phyloP scores from a whole-genome alignment of 768 basidiomycete species.

The Amanita inopinata region DNA sequence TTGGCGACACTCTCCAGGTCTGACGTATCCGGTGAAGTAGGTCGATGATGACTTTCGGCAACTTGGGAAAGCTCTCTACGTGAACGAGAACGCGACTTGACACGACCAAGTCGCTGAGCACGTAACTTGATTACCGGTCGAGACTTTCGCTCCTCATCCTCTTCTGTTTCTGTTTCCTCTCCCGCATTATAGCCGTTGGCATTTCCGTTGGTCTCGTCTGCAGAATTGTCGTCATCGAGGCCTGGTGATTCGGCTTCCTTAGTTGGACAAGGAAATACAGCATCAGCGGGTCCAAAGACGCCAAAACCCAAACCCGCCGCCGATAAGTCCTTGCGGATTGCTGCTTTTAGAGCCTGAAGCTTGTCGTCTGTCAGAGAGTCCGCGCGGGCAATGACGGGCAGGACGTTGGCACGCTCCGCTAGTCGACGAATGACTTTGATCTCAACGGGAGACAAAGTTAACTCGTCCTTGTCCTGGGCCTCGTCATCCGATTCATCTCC shows the following conservation, averaged over 20 bases:
- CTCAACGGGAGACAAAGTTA: slow-evolving; percentile 70
- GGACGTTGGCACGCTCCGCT: slow-evolving; percentile 63
- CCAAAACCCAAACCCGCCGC: slow-evolving; percentile 68
- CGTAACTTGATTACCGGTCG: slow-evolving; percentile 75
- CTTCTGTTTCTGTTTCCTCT: slow-evolving; percentile 31
- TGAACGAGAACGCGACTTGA: slow-evolving; percentile 60
- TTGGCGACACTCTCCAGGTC: slow-evolving; percentile 68
- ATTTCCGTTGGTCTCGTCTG: slow-evolving; percentile 20
- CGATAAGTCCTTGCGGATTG: slow-evolving; percentile 55
- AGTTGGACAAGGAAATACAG: too few species aligned
- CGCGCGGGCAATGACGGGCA: slow-evolving; percentile 72
- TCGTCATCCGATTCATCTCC: slow-evolving; percentile 41
- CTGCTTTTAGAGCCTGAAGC: slow-evolving; percentile 51
- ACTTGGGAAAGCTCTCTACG: slow-evolving; percentile 57
- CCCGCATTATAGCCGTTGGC: slow-evolving; percentile 18
- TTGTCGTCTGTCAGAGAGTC: slow-evolving; percentile 81
- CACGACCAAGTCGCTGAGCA: slow-evolving; percentile 34
- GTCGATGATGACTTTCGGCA: slow-evolving; percentile 48
- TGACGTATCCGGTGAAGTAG: slow-evolving; percentile 43
- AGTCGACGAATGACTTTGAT: slow-evolving; percentile 72
- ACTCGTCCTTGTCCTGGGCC: slow-evolving; percentile 35
- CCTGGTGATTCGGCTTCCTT: too few species aligned
- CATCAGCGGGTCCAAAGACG: slow-evolving; percentile 36
- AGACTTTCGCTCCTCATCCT: slow-evolving; percentile 44
- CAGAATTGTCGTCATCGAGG: too few species aligned